Evolutionary conservation across 2,329 filamentous ascomycete species (phyloP), one percentile per base, ranked within the genome.

Genomic region (Penicillium corylophilum): DNA sequence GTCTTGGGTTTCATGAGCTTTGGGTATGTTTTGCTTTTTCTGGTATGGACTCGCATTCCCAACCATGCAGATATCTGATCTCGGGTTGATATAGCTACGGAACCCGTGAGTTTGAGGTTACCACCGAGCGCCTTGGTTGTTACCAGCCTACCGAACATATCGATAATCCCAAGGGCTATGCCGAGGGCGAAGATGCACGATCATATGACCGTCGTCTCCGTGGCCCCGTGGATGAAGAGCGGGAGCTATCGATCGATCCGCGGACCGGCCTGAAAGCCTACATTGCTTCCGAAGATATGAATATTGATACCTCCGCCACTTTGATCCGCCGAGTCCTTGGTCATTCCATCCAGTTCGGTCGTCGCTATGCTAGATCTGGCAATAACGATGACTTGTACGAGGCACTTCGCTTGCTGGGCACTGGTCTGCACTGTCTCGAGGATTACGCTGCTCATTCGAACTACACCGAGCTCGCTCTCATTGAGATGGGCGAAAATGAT

Each of bases 391-490:
- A 96, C 65, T 81, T 95, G 26, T 86, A 94, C 68, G 93, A 96
- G 74, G 88, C 91, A 49, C 82, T 96, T 43, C 85, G 92, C 48
- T 79, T 96, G 16, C 77, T 96, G 56, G 93, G 93, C 51, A 96
- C 91, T 52, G 92, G 87, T 31, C 82, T 91, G 50, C 93, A 97
- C 75, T 96, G 91, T 68, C 76, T 96, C 22, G 92, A 95, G 75
- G 92, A 96, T 69, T 97, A 87, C 75, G 86, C 91, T 48, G 93
- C 92, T 15, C 93, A 96, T 74, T 95, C 90, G 70, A 96, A 96
- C 78, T 96, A 95, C 74, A 85, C 81, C 13, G 92, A 96, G 71
- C 82, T 96, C 52, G 89, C 88, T 52, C 79, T 96, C 43, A 91
- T 94, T 63, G 91, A 96, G 70, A 74, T 96, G 64, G 91, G 90